A percentile compares a stretch with the other conserved stretches of the same genome.
Evolutionary conservation across 305 asterid genomes (phyloP).

Genomic region (Fraxinus latifolia): DNA sequence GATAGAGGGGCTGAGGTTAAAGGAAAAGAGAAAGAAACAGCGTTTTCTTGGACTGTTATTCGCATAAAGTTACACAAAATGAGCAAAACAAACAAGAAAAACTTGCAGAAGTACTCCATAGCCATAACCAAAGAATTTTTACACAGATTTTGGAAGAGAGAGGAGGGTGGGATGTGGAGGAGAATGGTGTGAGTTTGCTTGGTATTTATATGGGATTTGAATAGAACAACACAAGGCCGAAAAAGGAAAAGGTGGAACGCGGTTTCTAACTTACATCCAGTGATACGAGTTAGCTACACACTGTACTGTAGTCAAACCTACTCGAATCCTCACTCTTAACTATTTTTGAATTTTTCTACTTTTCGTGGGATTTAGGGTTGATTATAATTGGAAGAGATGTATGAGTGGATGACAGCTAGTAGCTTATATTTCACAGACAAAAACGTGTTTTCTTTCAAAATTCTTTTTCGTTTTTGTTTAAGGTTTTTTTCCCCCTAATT

Average conservation of each 20-base stretch:
- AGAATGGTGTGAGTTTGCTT: slow-evolving; percentile 6
- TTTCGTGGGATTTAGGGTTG: background rate
- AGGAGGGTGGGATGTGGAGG: background rate
- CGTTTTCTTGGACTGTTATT: slow-evolving; percentile 23
- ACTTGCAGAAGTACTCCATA: slow-evolving; percentile 12
- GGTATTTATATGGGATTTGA: slow-evolving; percentile 42
- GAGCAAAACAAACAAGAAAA: slow-evolving; percentile 16
- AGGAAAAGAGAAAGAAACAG: slow-evolving; percentile 46
- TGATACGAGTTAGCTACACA: slow-evolving; percentile 27
- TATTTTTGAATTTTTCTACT: slow-evolving; percentile 3
- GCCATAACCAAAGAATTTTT: background rate
- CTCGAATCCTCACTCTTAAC: background rate
- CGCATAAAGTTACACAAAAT: slow-evolving; percentile 15
- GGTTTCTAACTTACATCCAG: slow-evolving; percentile 40
- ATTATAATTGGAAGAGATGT: background rate
- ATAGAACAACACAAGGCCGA: background rate
- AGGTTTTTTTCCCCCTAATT: background rate
- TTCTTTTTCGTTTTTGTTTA: background rate
- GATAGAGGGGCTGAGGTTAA: slow-evolving; percentile 44
- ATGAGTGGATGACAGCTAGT: slow-evolving; percentile 4
- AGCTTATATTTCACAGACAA: background rate
- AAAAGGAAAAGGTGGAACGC: slow-evolving; percentile 28
- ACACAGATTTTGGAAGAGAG: slow-evolving; percentile 5
- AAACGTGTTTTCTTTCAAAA: background rate
- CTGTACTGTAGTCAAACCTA: background rate